Evolutionary conservation across 2,329 filamentous ascomycete genomes (phyloP), one percentile per base, ranked within the genome.

Genomic region (Sporothrix brunneoviolacea): DNA sequence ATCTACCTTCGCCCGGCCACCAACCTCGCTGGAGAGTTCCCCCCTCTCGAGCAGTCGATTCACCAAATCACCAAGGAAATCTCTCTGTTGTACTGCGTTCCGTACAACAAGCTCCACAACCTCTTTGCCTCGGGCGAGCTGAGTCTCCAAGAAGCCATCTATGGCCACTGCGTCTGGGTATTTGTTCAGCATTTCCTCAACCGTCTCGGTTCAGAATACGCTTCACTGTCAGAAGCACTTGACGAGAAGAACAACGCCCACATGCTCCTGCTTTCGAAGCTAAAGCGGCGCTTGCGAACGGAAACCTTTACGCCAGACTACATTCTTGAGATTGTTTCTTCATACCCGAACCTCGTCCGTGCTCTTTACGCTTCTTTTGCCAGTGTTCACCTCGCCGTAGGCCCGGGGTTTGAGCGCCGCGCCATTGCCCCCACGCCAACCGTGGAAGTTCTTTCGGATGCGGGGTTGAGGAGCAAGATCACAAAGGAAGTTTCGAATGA

Each of bases 31-130:
- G 51, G 53, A 33, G 69, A 77, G 37, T 71, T 73, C 64, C 91
- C 91, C 35, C 85, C 90, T 0, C 89, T 97, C 59, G 89, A 96
- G 62, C 86, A 91, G 59, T 93, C 91, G 3, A 95, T 98, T 58
- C 88, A 96, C 70, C 93, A 98, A 70, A 96, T 98, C 73, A 95
- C 93, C 74, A 97, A 97, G 77, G 93, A 98, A 69, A 85, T 95
- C 45, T 97, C 93, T 2, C 79, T 98, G 52, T 77, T 98, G 16
- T 98, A 97, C 80, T 98, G 93, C 68, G 86, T 98, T 59, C 93
- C 93, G 13, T 91, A 95, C 68, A 98, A 95, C 77, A 93, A 91
- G 70, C 89, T 98, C 67, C 91, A 96, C 70, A 74, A 77, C 52
- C 81, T 95, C 60, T 98, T 98, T 68, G 87, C 88, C 45, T 83